Conservation (phyloP, 1,139 yeast genomes). For the Schizosaccharomyces versatilis region DNA sequence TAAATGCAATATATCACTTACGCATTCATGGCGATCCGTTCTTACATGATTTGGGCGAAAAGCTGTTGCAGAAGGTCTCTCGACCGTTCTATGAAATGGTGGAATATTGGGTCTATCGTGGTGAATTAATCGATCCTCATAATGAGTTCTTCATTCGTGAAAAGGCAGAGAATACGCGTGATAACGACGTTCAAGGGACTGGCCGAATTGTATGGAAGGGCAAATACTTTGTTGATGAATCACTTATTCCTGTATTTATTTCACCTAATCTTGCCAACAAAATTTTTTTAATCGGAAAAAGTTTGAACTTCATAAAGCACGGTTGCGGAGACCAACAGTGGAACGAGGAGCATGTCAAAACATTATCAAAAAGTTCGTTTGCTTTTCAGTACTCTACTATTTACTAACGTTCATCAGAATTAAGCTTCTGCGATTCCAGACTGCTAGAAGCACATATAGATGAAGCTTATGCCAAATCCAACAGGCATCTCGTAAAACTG, state of each 20-base stretch:
- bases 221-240: constrained; percentile 18
- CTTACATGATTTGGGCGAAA: constrained; percentile 25
- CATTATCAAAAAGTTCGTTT: constrained; percentile 15
- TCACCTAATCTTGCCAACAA: constrained; percentile 27
- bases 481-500: constrained; percentile 30
- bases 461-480: constrained; percentile 35
- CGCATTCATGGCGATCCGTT: constrained; percentile 42
- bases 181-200: not conserved
- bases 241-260: constrained; percentile 40
- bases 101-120: constrained; percentile 47
- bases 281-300: constrained; percentile 57
- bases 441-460: constrained; percentile 26
- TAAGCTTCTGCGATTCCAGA: constrained; percentile 16
- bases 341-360: constrained; percentile 25
- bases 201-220: constrained; percentile 17
- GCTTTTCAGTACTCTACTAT: not conserved
- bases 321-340: constrained; percentile 43
- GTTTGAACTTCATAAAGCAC: constrained; percentile 42
- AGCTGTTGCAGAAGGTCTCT: constrained; percentile 29
- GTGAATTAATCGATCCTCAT: constrained; percentile 33
- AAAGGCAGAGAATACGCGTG: constrained; percentile 9
- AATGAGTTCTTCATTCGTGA: constrained; percentile 49
- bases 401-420: not conserved
- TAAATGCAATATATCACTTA: constrained; percentile 31
- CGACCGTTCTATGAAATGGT: constrained; percentile 43